Percentiles rank a stretch among this genome's conserved stretches.
phyloP scores from a whole-genome alignment of 768 basidiomycete genomes.

The Naematelia aurantialba region DNA sequence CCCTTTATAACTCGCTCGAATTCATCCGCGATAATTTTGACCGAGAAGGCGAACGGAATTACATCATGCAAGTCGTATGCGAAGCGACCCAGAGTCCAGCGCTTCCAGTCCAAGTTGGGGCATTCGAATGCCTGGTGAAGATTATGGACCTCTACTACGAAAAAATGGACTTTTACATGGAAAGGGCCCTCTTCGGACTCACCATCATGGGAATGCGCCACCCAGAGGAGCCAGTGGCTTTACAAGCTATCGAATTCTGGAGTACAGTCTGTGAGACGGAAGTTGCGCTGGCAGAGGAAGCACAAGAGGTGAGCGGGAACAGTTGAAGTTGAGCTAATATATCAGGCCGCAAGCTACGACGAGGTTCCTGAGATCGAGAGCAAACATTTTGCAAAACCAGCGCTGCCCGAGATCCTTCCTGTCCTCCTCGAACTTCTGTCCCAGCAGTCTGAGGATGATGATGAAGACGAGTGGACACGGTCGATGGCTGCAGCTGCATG shows the following conservation, averaged over 20 bases:
- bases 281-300: constrained; percentile 83
- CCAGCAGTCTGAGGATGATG: constrained; percentile 91
- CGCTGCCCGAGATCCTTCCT: constrained; percentile 89
- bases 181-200: constrained; percentile 92
- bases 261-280: constrained; percentile 98
- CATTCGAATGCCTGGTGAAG: constrained; percentile 90
- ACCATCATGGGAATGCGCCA: constrained; percentile 98
- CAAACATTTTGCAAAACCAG: constrained; percentile 87
- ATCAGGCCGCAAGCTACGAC: constrained; percentile 80
- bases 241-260: constrained; percentile 99
- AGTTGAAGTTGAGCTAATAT: background rate
- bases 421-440: constrained; percentile 83
- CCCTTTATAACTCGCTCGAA: constrained; percentile 89
- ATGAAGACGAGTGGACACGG: constrained; percentile 98
- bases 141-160: constrained; percentile 99
- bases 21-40: constrained; percentile 98
- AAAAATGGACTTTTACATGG: constrained; percentile 99
- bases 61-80: constrained; percentile 99
- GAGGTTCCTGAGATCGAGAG: constrained; percentile 70
- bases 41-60: constrained; percentile 98
- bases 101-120: constrained; percentile 83
- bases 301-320: constrained; percentile 66
- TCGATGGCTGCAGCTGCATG: constrained; percentile 96
- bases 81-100: constrained; percentile 87
- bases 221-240: constrained; percentile 78